Evolutionary conservation across 1,139 yeast genomes (phyloP).

Genomic region (Yamadazyma kanchanaburiensis): DNA sequence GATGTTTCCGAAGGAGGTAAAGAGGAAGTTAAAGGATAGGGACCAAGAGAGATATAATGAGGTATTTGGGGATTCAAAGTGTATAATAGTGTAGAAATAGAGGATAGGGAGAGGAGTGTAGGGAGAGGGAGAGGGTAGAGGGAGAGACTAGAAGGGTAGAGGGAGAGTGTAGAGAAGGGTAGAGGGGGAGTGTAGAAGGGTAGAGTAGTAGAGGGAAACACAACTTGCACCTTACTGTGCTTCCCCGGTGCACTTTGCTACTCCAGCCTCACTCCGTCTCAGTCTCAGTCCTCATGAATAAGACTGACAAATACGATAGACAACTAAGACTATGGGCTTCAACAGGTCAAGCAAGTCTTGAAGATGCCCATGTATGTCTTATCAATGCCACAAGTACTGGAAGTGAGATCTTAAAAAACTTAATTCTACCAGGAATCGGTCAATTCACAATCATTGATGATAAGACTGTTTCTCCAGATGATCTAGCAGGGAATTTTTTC

Average conservation of each 20-base stretch:
- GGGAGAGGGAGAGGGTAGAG: too few species aligned
- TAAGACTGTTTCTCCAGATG: conserved; percentile 34
- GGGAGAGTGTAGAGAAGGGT: too few species aligned
- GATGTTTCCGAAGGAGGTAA: conserved; percentile 66
- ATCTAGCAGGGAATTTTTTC: conserved; percentile 63
- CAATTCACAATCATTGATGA: conserved; percentile 58
- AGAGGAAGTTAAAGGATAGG: conserved; percentile 56
- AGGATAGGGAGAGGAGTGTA: too few species aligned
- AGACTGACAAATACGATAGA: conserved; percentile 65
- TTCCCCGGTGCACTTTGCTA: too few species aligned
- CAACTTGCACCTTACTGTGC: too few species aligned
- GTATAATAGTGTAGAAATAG: conserved; percentile 20
- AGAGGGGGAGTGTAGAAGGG: too few species aligned
- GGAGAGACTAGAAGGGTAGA: too few species aligned
- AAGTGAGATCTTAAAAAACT: conserved; percentile 71
- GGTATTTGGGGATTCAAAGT: conserved; percentile 23
- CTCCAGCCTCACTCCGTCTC: too few species aligned
- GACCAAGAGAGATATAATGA: conserved; percentile 50
- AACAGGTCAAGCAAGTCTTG: conserved; percentile 66
- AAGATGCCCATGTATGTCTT: conserved; percentile 57
- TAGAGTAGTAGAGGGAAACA: too few species aligned
- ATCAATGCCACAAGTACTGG: conserved; percentile 60
- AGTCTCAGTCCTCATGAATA: neutral
- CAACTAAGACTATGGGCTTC: conserved; percentile 87
- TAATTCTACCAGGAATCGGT: conserved; percentile 81